Percentiles rank a stretch among this genome's conserved stretches.
Evolutionary conservation across 139 green algal species (phyloP).

Genomic region (Micractinium conductrix): DNA sequence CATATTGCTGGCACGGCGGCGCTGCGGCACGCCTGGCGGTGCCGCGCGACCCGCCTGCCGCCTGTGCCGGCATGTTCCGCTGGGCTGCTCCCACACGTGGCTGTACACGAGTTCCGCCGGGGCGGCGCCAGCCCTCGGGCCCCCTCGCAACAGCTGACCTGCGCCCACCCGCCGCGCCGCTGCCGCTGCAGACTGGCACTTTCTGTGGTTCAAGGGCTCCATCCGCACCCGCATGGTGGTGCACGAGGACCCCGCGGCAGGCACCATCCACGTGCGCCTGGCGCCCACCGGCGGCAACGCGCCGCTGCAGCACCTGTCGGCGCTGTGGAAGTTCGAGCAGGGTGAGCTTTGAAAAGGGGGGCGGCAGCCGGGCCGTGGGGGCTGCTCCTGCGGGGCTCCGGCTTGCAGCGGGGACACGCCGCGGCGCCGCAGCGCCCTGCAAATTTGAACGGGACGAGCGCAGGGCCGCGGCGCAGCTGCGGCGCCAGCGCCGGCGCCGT

Average conservation of each 20-base stretch:
- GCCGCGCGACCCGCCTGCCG: no score
- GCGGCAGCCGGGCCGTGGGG: no score
- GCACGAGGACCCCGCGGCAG: neutral
- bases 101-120: neutral
- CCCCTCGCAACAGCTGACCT: neutral
- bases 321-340: neutral
- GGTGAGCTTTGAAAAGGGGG: slow-evolving; percentile 9
- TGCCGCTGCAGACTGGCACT: slow-evolving; percentile 31
- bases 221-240: slow-evolving; percentile 35
- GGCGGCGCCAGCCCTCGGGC: no score
- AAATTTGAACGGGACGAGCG: no score
- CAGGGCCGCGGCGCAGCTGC: neutral
- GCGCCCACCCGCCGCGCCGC: no score
- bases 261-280: slow-evolving; percentile 18
- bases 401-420: no score
- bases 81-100: neutral
- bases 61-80: no score
- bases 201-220: slow-evolving; percentile 37
- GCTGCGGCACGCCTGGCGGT: neutral
- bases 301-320: slow-evolving; percentile 3
- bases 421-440: no score
- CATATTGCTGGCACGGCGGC: neutral
- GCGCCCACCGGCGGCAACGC: slow-evolving; percentile 15
- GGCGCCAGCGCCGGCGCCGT: no score
- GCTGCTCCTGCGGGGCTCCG: no score